A percentile compares a stretch with the other conserved stretches of the same genome.
Evolutionary conservation across 768 basidiomycete genomes (phyloP).

Genomic region (Tricholoma matsutake): DNA sequence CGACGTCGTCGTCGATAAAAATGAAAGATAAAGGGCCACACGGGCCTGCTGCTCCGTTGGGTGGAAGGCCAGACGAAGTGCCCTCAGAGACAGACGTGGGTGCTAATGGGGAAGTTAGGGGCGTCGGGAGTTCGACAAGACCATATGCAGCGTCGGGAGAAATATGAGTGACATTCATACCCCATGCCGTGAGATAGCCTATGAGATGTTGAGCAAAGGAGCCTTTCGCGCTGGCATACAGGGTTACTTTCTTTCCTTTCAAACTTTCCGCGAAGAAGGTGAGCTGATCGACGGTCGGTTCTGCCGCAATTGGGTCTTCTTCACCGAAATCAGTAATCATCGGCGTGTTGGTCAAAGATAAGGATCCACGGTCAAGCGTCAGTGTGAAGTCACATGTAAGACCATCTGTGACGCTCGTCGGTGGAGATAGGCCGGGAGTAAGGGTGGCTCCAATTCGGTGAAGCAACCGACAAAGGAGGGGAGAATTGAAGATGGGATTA

Average conservation of each 20-base stretch:
- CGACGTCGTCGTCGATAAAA: slow-evolving; percentile 91
- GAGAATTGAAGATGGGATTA: slow-evolving; percentile 40
- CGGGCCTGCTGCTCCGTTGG: not conserved
- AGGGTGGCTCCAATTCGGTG: slow-evolving; percentile 53
- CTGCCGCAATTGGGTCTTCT: slow-evolving; percentile 51
- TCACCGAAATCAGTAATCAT: slow-evolving; percentile 42
- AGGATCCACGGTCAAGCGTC: slow-evolving; percentile 56
- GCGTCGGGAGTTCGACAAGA: slow-evolving; percentile 19
- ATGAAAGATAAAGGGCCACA: slow-evolving; percentile 54
- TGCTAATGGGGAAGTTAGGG: not conserved
- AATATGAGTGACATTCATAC: slow-evolving; percentile 86
- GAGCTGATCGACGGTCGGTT: slow-evolving; percentile 81
- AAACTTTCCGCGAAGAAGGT: slow-evolving; percentile 76
- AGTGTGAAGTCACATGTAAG: slow-evolving; percentile 67
- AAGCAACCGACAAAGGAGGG: slow-evolving; percentile 59
- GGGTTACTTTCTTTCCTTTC: slow-evolving; percentile 75
- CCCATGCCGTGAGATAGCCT: slow-evolving; percentile 92
- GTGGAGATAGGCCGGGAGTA: slow-evolving; percentile 43
- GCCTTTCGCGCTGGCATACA: slow-evolving; percentile 85
- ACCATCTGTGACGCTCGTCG: slow-evolving; percentile 38
- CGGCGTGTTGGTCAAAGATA: slow-evolving; percentile 39
- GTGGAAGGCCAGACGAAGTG: not conserved
- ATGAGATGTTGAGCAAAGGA: slow-evolving; percentile 92
- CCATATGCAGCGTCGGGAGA: slow-evolving; percentile 56
- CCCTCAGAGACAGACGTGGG: not conserved